Evolutionary conservation across 495 filamentous ascomycete genomes (phyloP), one percentile per base, ranked within the genome.

Genomic region (Neurospora discreta): DNA sequence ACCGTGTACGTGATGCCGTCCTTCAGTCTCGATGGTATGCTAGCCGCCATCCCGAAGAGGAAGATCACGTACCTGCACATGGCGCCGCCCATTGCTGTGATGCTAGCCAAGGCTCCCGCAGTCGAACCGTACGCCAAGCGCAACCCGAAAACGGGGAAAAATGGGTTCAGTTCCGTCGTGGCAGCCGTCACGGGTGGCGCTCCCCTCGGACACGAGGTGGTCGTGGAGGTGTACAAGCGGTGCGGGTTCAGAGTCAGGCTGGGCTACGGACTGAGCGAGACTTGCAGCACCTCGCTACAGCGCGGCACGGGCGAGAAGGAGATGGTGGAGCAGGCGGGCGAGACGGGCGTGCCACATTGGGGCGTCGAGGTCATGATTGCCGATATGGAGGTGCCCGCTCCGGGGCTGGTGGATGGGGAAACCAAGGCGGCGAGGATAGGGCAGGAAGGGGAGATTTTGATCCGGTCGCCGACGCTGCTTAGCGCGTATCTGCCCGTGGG

Each of bases 251-350:
- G 90, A 75, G 87, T 91, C 44, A 88, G 90, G 75, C 86, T 91
- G 69, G 85, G 88, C 1, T 92, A 92, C 73, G 90, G 91, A 16
- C 89, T 92, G 84, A 91, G 88, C 15, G 90, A 93, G 75, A 87
- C 85, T 15, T 90, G 87, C 75, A 83, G 87, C 71, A 90, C 90
- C 67, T 86, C 89, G 3, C 81, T 88, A 39, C 88, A 91, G 70
- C 83, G 87, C 39, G 82, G 83, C 0, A 80, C 82, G 3, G 81
- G 82, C 30, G 87, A 85, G 68, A 82, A 81, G 10, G 90, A 88
- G 75, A 85, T 87, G 74, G 83, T 88, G 71, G 87, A 84, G 9
- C 83, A 88, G 52, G 82, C 85, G 2, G 90, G 86, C 1, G 90
- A 90, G 36, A 86, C 83, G n/a, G 83, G 86, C 82, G 16, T 82